Base-by-base conservation (phyloP, 495 filamentous ascomycete species). In the Trichocladium uniseriatum region DNA sequence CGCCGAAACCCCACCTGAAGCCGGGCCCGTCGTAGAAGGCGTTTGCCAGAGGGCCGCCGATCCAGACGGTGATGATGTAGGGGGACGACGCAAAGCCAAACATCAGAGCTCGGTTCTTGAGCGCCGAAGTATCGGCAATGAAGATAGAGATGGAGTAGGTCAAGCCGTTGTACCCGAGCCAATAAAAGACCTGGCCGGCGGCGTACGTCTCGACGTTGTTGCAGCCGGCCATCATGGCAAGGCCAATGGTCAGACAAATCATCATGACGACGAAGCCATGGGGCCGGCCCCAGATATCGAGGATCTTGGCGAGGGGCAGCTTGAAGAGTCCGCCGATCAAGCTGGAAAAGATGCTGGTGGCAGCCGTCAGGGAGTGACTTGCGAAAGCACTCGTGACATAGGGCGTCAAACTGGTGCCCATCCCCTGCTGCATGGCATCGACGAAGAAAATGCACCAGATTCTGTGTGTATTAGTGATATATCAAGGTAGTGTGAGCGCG, bases 271-370 rank as follows among this genome's bases (percentile, higher is more conserved):
- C 41, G 31, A 70, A 68, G 29, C 68, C 73, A 55, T 56, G 76
- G 49, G 60, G 78, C 53, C 72, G 70, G 44, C 80, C 83, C 72
- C 76, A 84, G 16, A 81, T 62, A 57, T 87, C 80, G 53, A 84
- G 64, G 36, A 85, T 65, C 61, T 84, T 84, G 29, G 80, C 80
- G 11, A 83, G 61, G 0, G 81, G 73, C 18, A 85, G 64, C 43
- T 77, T 79, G 38, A 70, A 60, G 22, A 81, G 66, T 42, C 80
- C 82, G 46, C 77, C 80, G 45, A 87, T 74, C 53, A 86, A 59
- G 18, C 55, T 66, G 36, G 70, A 69, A 38, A 80, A 62, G 55
- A 79, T 67, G 32, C 27, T 49, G 73, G 68, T 71, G 45, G 69
- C 66, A 15, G 68, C 62, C 15, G 69, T 68, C 21, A 77, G 54